Percentiles rank a stretch among this genome's conserved stretches.
These are phyloP conservation scores for Rauvolfia tetraphylla DNA, from an alignment of 257 asterid genomes.

Conservation along the genomic window DNA sequence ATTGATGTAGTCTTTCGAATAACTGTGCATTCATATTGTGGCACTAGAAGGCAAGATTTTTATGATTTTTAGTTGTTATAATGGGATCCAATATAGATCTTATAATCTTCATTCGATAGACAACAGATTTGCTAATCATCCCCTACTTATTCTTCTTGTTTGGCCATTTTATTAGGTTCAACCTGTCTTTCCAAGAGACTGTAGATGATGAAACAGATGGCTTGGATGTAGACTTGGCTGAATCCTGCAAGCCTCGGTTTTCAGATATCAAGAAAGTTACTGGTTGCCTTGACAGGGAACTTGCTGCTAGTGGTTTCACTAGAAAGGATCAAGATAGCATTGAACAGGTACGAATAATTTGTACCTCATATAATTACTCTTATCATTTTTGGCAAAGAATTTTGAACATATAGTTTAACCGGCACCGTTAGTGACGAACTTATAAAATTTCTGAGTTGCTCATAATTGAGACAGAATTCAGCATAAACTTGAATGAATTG, in stretches of 20 bases:
- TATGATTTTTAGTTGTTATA: background rate
- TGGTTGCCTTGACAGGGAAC: constrained; percentile 85
- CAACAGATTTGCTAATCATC: background rate
- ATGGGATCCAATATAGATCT: background rate
- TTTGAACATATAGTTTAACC: background rate
- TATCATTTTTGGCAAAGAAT: background rate
- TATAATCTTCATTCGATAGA: background rate
- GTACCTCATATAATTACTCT: background rate
- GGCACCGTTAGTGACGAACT: background rate
- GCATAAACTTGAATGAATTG: background rate
- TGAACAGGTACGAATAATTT: constrained; percentile 54
- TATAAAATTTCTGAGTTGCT: background rate
- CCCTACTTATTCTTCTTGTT: background rate
- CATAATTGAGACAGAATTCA: background rate
- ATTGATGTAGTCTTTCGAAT: background rate
- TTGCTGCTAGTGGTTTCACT: constrained; percentile 96
- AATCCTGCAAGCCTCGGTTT: constrained; percentile 58
- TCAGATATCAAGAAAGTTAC: constrained; percentile 58
- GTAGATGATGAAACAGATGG: constrained; percentile 45
- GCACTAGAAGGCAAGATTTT: background rate
- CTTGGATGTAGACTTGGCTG: constrained; percentile 51
- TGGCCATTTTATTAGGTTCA: constrained; percentile 41
- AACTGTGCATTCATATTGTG: background rate
- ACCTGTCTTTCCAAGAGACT: constrained; percentile 54
- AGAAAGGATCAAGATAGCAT: constrained; percentile 74